A percentile compares a stretch with the other conserved stretches of the same genome.
These are phyloP conservation scores for Tolypocladium cylindrosporum DNA, from an alignment of 2,329 filamentous ascomycete species.

Conservation along the genomic window DNA sequence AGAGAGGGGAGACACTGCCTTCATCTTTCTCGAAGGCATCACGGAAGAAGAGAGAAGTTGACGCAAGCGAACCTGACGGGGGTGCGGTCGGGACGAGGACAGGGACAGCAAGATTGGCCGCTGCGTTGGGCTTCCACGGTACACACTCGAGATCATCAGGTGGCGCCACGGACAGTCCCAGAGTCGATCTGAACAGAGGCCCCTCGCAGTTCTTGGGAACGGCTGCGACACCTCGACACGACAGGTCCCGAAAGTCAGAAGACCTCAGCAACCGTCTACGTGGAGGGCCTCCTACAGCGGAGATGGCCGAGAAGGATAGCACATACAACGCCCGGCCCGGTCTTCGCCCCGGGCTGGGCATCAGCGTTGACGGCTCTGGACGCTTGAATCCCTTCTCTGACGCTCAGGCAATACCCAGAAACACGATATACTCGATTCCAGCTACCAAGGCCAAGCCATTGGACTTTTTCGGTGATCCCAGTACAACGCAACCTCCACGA, in stretches of 20 bases:
- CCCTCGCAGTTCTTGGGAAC: constrained; percentile 40
- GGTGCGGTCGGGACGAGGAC: constrained; percentile 29
- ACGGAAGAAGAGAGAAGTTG: constrained; percentile 7
- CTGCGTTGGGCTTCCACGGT: neutral
- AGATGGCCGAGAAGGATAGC: neutral
- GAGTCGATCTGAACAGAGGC: constrained; percentile 40
- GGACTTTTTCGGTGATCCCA: constrained; percentile 38
- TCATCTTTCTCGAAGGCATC: constrained; percentile 15
- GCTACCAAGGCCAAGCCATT: constrained; percentile 6
- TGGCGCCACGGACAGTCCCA: constrained; percentile 20
- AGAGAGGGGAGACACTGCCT: neutral
- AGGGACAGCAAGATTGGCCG: neutral
- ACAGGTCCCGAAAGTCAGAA: constrained; percentile 26
- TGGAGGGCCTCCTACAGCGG: neutral
- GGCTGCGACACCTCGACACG: constrained; percentile 3
- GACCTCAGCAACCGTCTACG: constrained; percentile 9
- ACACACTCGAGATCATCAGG: constrained; percentile 1
- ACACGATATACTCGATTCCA: constrained; percentile 24
- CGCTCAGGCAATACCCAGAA: constrained; percentile 27
- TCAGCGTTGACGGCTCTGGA: constrained; percentile 21
- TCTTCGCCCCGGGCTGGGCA: constrained; percentile 28
- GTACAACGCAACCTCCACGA: constrained; percentile 33
- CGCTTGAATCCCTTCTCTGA: constrained; percentile 38
- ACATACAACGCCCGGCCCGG: constrained; percentile 15
- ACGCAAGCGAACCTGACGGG: constrained; percentile 25